Evolutionary conservation across 495 filamentous ascomycete genomes (phyloP), one percentile per base, ranked within the genome.

Genomic region (Pyrenula massariospora): DNA sequence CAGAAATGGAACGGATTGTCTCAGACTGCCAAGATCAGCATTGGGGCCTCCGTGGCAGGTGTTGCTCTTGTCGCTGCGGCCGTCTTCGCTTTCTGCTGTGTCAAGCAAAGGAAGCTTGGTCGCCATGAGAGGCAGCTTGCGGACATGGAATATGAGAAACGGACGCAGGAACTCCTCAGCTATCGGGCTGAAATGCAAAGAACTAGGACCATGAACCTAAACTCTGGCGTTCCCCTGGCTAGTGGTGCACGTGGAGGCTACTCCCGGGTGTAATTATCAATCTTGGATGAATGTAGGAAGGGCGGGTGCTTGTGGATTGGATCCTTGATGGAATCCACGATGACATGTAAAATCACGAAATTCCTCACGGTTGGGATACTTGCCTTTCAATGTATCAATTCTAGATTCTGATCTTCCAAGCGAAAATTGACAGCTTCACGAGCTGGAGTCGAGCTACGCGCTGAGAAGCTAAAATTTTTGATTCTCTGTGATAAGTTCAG

Each of bases 21-120:
- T 1, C 58, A 66, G 1, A 68, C 66, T 10, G 72, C 68, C 47
- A 83, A 84, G 62, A 76, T 82, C 42, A 87, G 77, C 22, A 71
- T 92, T 52, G 83, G 83, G 61, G 72, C 54, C 55, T 66, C 62
- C 24, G 66, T 77, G 20, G 77, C 71, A 11, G 81, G 69, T 0
- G 81, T 69, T 15, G 77, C 78, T 10, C 73, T 76, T 20, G 66
- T 77, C n/a, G 58, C 77, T 10, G 56, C 82, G 24, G 68, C 70
- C 22, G 68, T 70, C 19, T 71, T 81, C 54, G 54, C 73, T 10
- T 73, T 85, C 60, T 84, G 80, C 70, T 88, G 81, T 70, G 66
- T 89, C 65, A 77, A 74, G 50, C 85, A 89, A 65, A 77, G 87
- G 53, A 76, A 81, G 49, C 73, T 75, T 47, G 88, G 88, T 24